Conservation (phyloP, 169 alveolate species). For the Eimeria necatrix region DNA sequence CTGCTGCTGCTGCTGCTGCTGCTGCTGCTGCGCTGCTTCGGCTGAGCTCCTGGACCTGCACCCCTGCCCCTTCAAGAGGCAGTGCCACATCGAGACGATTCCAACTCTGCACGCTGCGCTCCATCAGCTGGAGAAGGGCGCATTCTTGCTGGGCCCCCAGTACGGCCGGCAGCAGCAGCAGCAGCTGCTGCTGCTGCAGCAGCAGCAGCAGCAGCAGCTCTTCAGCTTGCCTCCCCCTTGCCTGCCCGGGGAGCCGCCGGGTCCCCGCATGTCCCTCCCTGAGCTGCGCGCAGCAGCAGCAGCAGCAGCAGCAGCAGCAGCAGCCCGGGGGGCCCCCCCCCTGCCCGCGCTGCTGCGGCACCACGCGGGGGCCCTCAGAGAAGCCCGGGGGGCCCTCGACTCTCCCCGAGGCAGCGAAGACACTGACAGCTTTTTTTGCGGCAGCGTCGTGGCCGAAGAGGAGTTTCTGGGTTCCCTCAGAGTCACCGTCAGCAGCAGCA, state of each 20-base stretch:
- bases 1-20: background rate
- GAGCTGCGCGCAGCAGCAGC: background rate
- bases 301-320: background rate
- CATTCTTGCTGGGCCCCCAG: background rate
- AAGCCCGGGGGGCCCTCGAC: background rate
- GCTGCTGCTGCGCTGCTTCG: background rate
- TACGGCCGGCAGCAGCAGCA: background rate
- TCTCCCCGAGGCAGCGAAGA: constrained; percentile 15
- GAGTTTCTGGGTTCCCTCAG: background rate
- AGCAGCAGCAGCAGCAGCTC: background rate
- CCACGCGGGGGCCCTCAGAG: background rate
- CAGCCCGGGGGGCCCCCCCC: background rate
- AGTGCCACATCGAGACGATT: background rate
- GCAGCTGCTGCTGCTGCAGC: background rate
- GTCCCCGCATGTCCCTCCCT: background rate
- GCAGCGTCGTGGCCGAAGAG: background rate
- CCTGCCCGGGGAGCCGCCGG: background rate
- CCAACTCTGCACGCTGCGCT: background rate
- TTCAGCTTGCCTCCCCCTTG: background rate
- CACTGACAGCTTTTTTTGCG: constrained; percentile 9
- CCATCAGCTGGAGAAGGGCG: background rate
- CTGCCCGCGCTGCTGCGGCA: constrained; percentile 21
- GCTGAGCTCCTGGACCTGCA: constrained; percentile 21
- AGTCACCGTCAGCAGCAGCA: background rate
- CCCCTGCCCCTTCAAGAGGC: constrained; percentile 12